These are phyloP conservation scores for Candida maltosa DNA, from an alignment of 805 yeast species.

Conservation along the genomic window DNA sequence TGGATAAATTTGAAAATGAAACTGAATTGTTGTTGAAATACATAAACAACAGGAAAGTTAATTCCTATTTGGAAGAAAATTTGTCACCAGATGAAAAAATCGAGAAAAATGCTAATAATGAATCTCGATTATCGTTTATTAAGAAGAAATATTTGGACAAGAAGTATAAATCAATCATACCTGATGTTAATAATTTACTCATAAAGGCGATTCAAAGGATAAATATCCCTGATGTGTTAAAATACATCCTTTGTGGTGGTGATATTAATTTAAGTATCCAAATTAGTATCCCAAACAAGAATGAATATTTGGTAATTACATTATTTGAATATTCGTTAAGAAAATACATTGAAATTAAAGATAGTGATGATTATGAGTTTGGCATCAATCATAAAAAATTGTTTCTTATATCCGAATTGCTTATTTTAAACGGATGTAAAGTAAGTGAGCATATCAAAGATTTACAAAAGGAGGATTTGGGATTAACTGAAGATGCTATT, in stretches of 20 bases:
- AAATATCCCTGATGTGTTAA: slow-evolving; percentile 41
- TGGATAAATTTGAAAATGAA: slow-evolving; percentile 69
- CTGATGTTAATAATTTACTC: slow-evolving; percentile 30
- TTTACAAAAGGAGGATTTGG: slow-evolving; percentile 22
- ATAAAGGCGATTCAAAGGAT: slow-evolving; percentile 54
- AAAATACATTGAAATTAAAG: slow-evolving; percentile 31
- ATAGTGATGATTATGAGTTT: no score
- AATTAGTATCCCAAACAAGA: slow-evolving; percentile 16
- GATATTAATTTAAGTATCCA: slow-evolving; percentile 42
- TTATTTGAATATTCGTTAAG: slow-evolving; percentile 52
- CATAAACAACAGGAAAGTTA: slow-evolving; percentile 53
- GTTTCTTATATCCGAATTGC: slow-evolving; percentile 53
- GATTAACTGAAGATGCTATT: slow-evolving; percentile 44
- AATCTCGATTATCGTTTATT: slow-evolving; percentile 56
- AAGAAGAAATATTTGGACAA: slow-evolving; percentile 61
- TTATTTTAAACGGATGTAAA: slow-evolving; percentile 54
- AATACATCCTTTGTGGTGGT: slow-evolving; percentile 46
- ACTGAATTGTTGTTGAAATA: slow-evolving; percentile 48
- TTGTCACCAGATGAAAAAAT: slow-evolving; percentile 21
- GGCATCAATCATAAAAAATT: slow-evolving; percentile 15
- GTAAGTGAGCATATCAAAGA: no score
- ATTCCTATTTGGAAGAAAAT: slow-evolving; percentile 56
- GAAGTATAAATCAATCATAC: slow-evolving; percentile 29
- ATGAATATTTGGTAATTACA: slow-evolving; percentile 19
- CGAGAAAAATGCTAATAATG: slow-evolving; percentile 32